phyloP scores from a whole-genome alignment of 306 rosid genomes.

The Glycine latifolia region DNA sequence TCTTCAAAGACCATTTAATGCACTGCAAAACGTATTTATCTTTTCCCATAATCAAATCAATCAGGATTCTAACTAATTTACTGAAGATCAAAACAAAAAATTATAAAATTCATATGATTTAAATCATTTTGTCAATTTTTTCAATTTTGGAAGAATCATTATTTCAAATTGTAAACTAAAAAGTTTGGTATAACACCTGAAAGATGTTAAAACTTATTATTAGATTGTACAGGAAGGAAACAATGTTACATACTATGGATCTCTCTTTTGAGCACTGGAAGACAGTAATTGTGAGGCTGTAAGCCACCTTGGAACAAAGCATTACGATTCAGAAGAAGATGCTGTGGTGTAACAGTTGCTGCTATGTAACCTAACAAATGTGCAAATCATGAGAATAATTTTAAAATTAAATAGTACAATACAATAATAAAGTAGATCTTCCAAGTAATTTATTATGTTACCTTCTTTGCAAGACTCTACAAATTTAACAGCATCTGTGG shows the following conservation, averaged over 20 bases:
- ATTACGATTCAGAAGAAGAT: slow-evolving; percentile 85
- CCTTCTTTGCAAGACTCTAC: slow-evolving; percentile 81
- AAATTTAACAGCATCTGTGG: slow-evolving; percentile 81
- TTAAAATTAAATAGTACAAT: slow-evolving; percentile 18
- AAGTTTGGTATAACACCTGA: slow-evolving; percentile 1
- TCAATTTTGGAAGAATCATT: not conserved
- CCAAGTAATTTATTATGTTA: slow-evolving; percentile 42
- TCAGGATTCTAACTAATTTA: slow-evolving; percentile 9
- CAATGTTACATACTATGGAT: slow-evolving; percentile 68
- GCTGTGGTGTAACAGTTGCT: slow-evolving; percentile 94
- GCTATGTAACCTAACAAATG: slow-evolving; percentile 67
- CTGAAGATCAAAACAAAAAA: slow-evolving; percentile 8
- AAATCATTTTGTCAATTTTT: slow-evolving; percentile 23
- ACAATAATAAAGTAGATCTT: not conserved
- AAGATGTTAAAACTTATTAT: slow-evolving; percentile 23
- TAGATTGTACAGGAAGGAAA: not conserved
- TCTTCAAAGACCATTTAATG: slow-evolving; percentile 1
- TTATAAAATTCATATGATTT: not conserved
- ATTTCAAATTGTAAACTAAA: slow-evolving; percentile 27
- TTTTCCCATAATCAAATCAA: slow-evolving; percentile 30
- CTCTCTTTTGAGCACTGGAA: slow-evolving; percentile 81
- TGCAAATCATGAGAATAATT: slow-evolving; percentile 26
- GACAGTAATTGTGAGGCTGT: slow-evolving; percentile 94
- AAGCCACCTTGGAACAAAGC: slow-evolving; percentile 92
- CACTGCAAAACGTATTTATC: slow-evolving; percentile 13